Conservation (phyloP, 2,329 filamentous ascomycete genomes). For the Microcera coccophila region DNA sequence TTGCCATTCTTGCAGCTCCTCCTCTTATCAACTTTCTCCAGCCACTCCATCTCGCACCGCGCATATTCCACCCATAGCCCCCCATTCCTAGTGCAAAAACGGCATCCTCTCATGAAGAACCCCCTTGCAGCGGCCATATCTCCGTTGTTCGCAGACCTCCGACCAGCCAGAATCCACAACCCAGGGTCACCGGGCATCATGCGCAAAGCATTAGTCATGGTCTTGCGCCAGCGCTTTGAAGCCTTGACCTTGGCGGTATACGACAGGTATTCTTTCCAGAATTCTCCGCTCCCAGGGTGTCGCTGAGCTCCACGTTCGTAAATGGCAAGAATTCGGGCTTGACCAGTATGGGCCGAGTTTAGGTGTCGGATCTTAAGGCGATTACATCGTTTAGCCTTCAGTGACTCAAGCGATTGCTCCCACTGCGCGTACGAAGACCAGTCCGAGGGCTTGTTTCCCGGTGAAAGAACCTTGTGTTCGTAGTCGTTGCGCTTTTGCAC, state of each 20-base stretch:
- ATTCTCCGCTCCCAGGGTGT: conserved; percentile 72
- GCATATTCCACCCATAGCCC: conserved; percentile 86
- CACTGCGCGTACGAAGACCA: conserved; percentile 79
- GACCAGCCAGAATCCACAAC: conserved; percentile 83
- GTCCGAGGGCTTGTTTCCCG: conserved; percentile 70
- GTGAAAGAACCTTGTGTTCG: conserved; percentile 84
- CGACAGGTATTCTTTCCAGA: conserved; percentile 89
- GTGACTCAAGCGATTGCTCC: conserved; percentile 66
- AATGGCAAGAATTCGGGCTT: conserved; percentile 81
- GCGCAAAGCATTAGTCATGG: conserved; percentile 67
- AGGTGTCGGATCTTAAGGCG: conserved; percentile 69
- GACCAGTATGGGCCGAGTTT: conserved; percentile 65
- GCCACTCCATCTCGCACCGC: conserved; percentile 86
- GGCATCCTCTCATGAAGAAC: conserved; percentile 81
- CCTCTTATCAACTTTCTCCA: conserved; percentile 74
- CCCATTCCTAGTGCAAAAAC: conserved; percentile 77
- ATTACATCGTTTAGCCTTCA: conserved; percentile 78
- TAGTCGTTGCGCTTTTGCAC: conserved; percentile 88
- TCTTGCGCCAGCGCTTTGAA: conserved; percentile 60
- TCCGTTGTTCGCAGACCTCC: conserved; percentile 70
- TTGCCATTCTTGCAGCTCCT: conserved; percentile 53
- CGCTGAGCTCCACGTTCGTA: conserved; percentile 82
- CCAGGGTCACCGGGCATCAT: conserved; percentile 80
- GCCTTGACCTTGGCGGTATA: conserved; percentile 69
- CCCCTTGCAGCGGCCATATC: conserved; percentile 84